Conservation (phyloP, 176 grass and related monocot species). For the Aegilops longissima region DNA sequence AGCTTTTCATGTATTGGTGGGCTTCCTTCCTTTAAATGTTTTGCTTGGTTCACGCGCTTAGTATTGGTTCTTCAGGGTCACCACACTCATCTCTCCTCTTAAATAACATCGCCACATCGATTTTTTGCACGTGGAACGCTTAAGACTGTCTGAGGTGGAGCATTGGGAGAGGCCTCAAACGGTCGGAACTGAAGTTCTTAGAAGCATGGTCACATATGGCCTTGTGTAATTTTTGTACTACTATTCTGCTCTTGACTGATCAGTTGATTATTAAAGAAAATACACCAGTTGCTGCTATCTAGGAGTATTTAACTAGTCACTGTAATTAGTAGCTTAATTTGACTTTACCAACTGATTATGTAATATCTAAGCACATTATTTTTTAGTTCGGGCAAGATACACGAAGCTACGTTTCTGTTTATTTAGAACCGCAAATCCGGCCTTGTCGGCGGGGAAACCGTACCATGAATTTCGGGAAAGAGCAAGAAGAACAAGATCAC, state of each 20-base stretch:
- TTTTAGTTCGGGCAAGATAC: neutral
- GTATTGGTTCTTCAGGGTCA: too few relatives aligned
- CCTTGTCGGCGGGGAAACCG: neutral
- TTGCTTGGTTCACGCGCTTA: too few relatives aligned
- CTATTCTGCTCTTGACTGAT: neutral
- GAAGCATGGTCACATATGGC: neutral
- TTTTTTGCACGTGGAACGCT: too few relatives aligned
- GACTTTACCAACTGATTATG: constrained; percentile 1
- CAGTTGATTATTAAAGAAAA: neutral
- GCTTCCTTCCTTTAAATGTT: too few relatives aligned
- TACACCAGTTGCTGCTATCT: neutral
- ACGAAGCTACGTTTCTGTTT: neutral
- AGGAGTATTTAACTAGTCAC: neutral
- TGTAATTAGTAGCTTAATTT: neutral
- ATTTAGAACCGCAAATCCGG: neutral
- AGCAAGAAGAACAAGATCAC: neutral
- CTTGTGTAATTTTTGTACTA: neutral
- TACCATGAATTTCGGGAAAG: neutral
- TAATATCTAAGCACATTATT: too few relatives aligned
- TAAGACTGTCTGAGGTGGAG: too few relatives aligned
- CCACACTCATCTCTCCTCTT: too few relatives aligned
- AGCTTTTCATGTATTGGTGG: too few relatives aligned
- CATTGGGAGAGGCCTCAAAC: too few relatives aligned
- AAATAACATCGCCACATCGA: too few relatives aligned
- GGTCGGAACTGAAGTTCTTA: constrained; percentile 17